A percentile compares a stretch with the other conserved stretches of the same genome.
Evolutionary conservation across 78 protist genomes (phyloP).

Genomic region (Dictyostelium capitatum): DNA sequence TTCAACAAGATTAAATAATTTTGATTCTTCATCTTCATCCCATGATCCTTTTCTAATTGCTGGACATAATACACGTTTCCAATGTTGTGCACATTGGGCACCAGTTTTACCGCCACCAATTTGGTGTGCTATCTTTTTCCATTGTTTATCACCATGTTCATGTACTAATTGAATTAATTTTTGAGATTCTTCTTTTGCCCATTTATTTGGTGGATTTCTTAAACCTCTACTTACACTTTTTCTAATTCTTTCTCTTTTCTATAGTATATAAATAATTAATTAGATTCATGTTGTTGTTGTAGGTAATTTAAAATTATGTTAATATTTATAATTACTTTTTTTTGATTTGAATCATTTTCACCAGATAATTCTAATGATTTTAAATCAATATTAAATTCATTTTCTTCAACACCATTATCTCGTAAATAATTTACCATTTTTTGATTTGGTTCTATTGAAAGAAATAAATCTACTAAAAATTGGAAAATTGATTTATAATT

Average conservation of each 20-base stretch:
- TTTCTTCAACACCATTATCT: conserved; percentile 74
- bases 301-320: no score
- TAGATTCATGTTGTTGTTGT: no score
- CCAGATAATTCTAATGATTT: conserved; percentile 28
- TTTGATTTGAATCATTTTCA: conserved; percentile 23
- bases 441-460: conserved; percentile 61
- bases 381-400: conserved; percentile 68
- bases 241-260: conserved; percentile 59
- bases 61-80: conserved; percentile 78
- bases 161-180: conserved; percentile 61
- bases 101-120: conserved; percentile 81
- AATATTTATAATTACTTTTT: conserved; percentile 9
- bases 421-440: conserved; percentile 50
- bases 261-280: background rate
- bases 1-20: conserved; percentile 49
- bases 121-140: conserved; percentile 77
- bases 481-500: conserved; percentile 51
- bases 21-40: conserved; percentile 79
- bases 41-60: conserved; percentile 74
- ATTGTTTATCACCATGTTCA: conserved; percentile 79
- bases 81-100: conserved; percentile 80
- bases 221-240: conserved; percentile 70
- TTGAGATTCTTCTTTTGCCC: conserved; percentile 73
- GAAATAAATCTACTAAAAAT: conserved; percentile 55
- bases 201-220: conserved; percentile 77